Evolutionary conservation across 495 filamentous ascomycete genomes (phyloP).

Genomic region (Symbiotaphrina buchneri): DNA sequence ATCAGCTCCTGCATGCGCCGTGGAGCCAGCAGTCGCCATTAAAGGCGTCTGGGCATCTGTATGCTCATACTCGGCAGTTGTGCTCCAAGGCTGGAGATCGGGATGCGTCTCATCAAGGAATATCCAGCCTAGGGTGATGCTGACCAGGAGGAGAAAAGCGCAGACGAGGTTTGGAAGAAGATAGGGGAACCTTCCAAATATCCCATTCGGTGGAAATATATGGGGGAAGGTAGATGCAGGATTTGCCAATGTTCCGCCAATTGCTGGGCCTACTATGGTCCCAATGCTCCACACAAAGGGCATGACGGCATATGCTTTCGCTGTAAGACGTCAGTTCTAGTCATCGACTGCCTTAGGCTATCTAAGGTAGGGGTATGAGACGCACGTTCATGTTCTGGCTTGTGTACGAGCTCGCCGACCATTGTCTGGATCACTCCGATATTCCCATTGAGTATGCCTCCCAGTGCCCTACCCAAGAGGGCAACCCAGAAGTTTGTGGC

Average conservation of each 20-base stretch:
- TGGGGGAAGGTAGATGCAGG: slow-evolving; percentile 46
- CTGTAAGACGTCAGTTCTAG: slow-evolving; percentile 15
- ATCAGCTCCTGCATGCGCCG: slow-evolving; percentile 44
- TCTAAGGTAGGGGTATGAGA: slow-evolving; percentile 4
- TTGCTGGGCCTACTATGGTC: slow-evolving; percentile 62
- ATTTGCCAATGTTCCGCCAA: slow-evolving; percentile 58
- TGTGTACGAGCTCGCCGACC: slow-evolving; percentile 62
- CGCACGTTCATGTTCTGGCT: slow-evolving; percentile 67
- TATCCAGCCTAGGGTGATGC: slow-evolving; percentile 50
- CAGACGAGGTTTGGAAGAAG: slow-evolving; percentile 65
- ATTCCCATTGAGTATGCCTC: slow-evolving; percentile 69
- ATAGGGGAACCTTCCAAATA: slow-evolving; percentile 64
- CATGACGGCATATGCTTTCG: slow-evolving; percentile 63
- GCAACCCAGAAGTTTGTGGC: slow-evolving; percentile 62
- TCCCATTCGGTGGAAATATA: slow-evolving; percentile 32
- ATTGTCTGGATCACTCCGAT: slow-evolving; percentile 84
- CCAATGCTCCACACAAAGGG: slow-evolving; percentile 78
- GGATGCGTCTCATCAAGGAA: slow-evolving; percentile 65
- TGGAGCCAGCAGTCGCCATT: slow-evolving; percentile 46
- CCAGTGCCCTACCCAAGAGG: slow-evolving; percentile 47
- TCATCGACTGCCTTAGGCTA: not conserved
- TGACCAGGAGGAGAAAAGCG: slow-evolving; percentile 42
- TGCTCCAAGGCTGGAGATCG: slow-evolving; percentile 54
- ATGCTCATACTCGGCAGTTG: slow-evolving; percentile 24
- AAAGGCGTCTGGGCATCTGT: slow-evolving; percentile 37